These are phyloP conservation scores for Tetraselmis striata DNA, from an alignment of 139 green algal species.

Conservation along the genomic window DNA sequence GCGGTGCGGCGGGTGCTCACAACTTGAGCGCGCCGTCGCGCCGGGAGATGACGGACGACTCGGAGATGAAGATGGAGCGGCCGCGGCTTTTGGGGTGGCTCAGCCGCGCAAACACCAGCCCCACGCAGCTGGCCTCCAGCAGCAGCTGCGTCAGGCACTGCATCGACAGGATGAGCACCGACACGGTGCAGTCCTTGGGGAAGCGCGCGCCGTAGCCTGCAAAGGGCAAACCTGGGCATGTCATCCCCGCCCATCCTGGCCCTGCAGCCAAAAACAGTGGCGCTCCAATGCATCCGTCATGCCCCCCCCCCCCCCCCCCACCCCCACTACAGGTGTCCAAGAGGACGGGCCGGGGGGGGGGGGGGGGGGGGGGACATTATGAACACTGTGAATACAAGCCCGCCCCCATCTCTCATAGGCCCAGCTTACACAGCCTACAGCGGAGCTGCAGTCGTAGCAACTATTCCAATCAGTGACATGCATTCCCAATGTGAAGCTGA, in stretches of 20 bases:
- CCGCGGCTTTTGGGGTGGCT: constrained; percentile 65
- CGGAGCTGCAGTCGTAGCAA: too few species aligned
- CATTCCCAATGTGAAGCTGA: too few species aligned
- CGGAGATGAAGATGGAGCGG: constrained; percentile 77
- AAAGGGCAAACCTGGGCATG: too few species aligned
- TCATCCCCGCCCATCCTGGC: too few species aligned
- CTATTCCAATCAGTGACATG: too few species aligned
- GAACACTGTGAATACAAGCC: too few species aligned
- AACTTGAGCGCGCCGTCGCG: constrained; percentile 86
- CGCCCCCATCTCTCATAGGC: too few species aligned
- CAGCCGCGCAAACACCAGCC: constrained; percentile 66
- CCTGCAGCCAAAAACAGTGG: not conserved
- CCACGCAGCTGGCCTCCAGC: constrained; percentile 67
- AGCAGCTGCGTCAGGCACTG: constrained; percentile 66
- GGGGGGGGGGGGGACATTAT: not conserved
- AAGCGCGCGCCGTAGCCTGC: constrained; percentile 67
- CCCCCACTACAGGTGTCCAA: not conserved
- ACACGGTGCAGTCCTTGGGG: constrained; percentile 62
- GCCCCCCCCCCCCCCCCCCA: not conserved
- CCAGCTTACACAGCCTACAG: too few species aligned
- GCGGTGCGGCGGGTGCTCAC: too few species aligned
- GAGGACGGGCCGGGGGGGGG: too few species aligned
- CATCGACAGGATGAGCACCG: constrained; percentile 46
- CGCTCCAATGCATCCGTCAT: not conserved
- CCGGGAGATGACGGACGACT: constrained; percentile 63